Evolutionary conservation across 208 protist species (phyloP), one percentile per base, ranked within the genome.

Genomic region (Acanthamoeba divionensis): DNA sequence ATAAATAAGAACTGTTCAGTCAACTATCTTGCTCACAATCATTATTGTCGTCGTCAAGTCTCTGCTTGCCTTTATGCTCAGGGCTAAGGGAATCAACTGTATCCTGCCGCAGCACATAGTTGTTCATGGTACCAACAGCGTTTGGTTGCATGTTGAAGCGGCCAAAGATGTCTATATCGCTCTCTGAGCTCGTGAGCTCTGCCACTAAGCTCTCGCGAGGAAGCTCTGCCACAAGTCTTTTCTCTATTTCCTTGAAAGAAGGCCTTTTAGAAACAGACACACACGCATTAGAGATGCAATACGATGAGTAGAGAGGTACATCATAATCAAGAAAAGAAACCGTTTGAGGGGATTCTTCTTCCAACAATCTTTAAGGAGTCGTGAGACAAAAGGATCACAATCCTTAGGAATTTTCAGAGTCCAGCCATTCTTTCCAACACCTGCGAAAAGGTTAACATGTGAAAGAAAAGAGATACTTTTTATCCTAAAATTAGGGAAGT

Each of bases 401-500:
- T 82, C 62, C 71, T 82, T 82, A 6, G 71, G 71, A 38, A 82
- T 82, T 33, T 82, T 82, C 15, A 82, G 71, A 26, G 71, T 82
- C 71, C 71, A 82, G 2, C 71, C 71, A 45, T 52, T 82, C 7
- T 9, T 55, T 45, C 4, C 65, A 50, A 29, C 0, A 2, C 12
- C 24, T 1, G 38, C 45, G 24, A 24, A 82, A 12, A 24, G 21
- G 69, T 15, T 41, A 69, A n/a, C 13, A 10, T 31, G 13, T 41
- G 21, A 5, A 5, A 79, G 1, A 12, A 60, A 21, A 77, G 44
- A 29, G 18, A 3, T n/a, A 9, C 9, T 6, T 26, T 15, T 45
- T 0, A 5, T n/a, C 24, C 71, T 45, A 44, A 82, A 45, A 63
- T 82, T 10, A 26, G 38, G 26, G 48, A 45, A 15, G 62, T 52